Evolutionary conservation across 164 flowering plant genomes (phyloP).

Genomic region (Aristolochia fimbriata): DNA sequence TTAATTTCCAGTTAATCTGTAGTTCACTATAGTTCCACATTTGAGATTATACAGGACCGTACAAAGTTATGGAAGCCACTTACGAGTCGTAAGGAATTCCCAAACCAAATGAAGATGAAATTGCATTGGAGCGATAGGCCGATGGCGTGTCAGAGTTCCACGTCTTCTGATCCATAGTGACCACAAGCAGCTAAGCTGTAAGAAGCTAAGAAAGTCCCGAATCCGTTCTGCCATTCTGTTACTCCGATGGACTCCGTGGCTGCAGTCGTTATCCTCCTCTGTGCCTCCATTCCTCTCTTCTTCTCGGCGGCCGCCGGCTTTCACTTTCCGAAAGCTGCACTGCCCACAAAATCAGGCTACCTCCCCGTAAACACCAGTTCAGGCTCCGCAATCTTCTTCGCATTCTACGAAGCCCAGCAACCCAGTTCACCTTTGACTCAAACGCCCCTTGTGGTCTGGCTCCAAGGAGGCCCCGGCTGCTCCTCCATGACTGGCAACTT

Average conservation of each 20-base stretch:
- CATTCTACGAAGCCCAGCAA: constrained; percentile 69
- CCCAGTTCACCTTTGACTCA: constrained; percentile 28
- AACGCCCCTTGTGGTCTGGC: constrained; percentile 76
- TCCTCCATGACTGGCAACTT: constrained; percentile 72
- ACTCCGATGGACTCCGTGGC: background rate
- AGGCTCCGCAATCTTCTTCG: constrained; percentile 53
- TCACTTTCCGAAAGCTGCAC: constrained; percentile 43
- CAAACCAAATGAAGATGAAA: too few species aligned
- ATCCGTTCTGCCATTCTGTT: background rate
- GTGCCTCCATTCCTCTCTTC: constrained; percentile 1
- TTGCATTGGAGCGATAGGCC: too few species aligned
- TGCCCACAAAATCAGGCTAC: constrained; percentile 72
- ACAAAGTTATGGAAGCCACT: too few species aligned
- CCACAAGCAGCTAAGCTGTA: too few species aligned
- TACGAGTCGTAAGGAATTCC: too few species aligned
- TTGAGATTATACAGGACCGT: too few species aligned
- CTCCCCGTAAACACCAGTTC: constrained; percentile 43
- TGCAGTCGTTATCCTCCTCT: constrained; percentile 12
- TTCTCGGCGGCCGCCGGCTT: constrained; percentile 6
- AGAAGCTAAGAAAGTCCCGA: background rate
- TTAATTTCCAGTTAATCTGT: too few species aligned
- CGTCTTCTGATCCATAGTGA: too few species aligned
- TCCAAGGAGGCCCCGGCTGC: constrained; percentile 92
- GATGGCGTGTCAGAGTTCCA: too few species aligned
- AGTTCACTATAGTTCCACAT: too few species aligned